Base-by-base conservation (phyloP, 1,284 basidiomycete genomes). In the Irpex sp. region DNA sequence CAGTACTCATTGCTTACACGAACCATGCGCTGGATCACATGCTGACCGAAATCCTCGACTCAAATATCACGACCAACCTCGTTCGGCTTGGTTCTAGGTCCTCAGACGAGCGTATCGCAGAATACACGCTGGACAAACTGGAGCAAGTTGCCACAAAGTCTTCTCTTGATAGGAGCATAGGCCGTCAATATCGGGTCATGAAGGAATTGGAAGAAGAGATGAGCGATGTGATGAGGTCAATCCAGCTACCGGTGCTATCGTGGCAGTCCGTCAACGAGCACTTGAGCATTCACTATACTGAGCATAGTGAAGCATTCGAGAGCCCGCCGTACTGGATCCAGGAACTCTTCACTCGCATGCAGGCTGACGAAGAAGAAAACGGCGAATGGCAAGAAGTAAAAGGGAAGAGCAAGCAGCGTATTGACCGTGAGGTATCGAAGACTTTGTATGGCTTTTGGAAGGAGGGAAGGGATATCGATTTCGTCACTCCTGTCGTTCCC, bases 11-110 rank as follows among this genome's bases (percentile, higher is more conserved):
- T 54, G 87, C 87, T 0, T 89, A 86, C 71, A 92, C 90, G 0
- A 92, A 93, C 68, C 90, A 92, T 64, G 89, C 90, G 0, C 77
- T 92, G 0, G 89, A 93, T 64, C 87, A 91, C 63, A 82, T 91
- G 72, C 75, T 92, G 2, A 74, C 76, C 4, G 83, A 83, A 0
- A 79, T 90, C 2, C 76, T 90, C 2, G 84, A 91, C 64, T 81
- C 81, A 0, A 72, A 74, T 0, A 89, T 92, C 61, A 90, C 88
- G 0, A 73, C 75, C 0, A 79, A 84, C 47, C 79, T 92, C 21
- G 82, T 90, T 11, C 83, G 90, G 1, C 75, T 91, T 3, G 90
- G 90, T 0, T 80, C 83, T n/a, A 79, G 85, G 8, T 82, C 84
- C 7, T 76, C 82, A 1, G 86, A 90, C 61, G 84, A 88, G 61